phyloP scores from a whole-genome alignment of 2,329 filamentous ascomycete genomes.

The Capronia coronata region DNA sequence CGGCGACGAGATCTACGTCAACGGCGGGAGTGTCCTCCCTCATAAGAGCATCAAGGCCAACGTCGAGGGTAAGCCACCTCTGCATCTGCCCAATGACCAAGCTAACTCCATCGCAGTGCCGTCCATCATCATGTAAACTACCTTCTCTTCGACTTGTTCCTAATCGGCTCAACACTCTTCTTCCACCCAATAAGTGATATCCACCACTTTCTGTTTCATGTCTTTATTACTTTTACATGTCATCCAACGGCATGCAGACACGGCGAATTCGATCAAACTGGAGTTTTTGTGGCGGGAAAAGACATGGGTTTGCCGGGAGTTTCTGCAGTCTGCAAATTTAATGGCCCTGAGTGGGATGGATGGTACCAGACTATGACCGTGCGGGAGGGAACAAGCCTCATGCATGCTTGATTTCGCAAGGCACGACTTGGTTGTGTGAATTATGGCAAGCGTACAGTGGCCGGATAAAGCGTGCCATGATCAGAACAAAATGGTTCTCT shows the following conservation, averaged over 20 bases:
- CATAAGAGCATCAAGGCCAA: slow-evolving; percentile 99
- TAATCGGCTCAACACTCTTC: neutral
- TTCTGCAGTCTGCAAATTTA: too few relatives aligned
- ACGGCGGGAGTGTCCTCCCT: slow-evolving; percentile 87
- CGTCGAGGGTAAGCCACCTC: slow-evolving; percentile 61
- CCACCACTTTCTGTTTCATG: neutral
- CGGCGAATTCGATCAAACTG: neutral
- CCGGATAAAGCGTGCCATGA: too few relatives aligned
- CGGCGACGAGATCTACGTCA: slow-evolving; percentile 97
- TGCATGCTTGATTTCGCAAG: too few relatives aligned
- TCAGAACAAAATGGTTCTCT: too few relatives aligned
- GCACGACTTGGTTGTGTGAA: too few relatives aligned
- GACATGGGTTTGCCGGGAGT: too few relatives aligned
- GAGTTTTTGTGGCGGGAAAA: slow-evolving; percentile 1
- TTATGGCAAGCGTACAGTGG: too few relatives aligned
- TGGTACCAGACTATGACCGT: too few relatives aligned
- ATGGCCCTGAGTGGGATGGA: too few relatives aligned
- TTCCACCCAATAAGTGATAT: neutral
- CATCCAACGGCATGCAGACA: neutral
- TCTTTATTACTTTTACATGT: neutral
- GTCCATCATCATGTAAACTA: slow-evolving; percentile 45
- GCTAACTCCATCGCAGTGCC: slow-evolving; percentile 34
- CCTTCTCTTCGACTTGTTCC: neutral
- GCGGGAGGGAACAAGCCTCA: too few relatives aligned
- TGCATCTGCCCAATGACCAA: neutral